Conservation (phyloP, 2,329 filamentous ascomycete genomes). For the Didymella pinodella region DNA sequence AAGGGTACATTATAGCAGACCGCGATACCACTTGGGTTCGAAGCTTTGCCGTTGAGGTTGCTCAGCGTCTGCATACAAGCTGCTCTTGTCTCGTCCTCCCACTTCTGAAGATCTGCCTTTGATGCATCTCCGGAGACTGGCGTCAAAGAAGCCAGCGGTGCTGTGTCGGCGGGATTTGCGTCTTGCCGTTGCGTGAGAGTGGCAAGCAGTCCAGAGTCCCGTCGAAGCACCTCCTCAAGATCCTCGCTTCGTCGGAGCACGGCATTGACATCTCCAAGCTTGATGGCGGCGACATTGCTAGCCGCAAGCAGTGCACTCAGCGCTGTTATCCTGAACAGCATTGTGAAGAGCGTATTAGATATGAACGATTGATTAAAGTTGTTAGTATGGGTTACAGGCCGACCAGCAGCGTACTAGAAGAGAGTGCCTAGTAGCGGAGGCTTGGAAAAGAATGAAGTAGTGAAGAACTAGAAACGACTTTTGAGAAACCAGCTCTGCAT, state of each 20-base stretch:
- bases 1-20: constrained; percentile 84
- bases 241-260: constrained; percentile 42
- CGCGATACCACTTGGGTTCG: constrained; percentile 78
- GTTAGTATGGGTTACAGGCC: constrained; percentile 40
- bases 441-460: constrained; percentile 37
- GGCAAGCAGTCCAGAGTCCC: constrained; percentile 46
- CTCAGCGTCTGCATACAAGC: constrained; percentile 68
- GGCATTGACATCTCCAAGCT: constrained; percentile 33
- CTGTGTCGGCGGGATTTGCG: constrained; percentile 35
- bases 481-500: constrained; percentile 42
- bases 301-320: constrained; percentile 46
- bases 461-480: constrained; percentile 35
- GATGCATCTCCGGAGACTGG: constrained; percentile 48
- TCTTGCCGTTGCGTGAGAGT: constrained; percentile 49
- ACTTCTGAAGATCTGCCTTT: constrained; percentile 41
- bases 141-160: constrained; percentile 43
- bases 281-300: constrained; percentile 43
- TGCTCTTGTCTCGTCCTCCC: constrained; percentile 50
- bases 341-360: constrained; percentile 42
- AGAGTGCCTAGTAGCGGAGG: constrained; percentile 40
- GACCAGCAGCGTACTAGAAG: constrained; percentile 48
- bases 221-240: constrained; percentile 45
- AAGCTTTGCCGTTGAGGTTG: constrained; percentile 62
- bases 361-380: constrained; percentile 47
- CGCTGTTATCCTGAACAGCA: constrained; percentile 44